Percentiles rank a stretch among this genome's conserved stretches.
Conservation (phyloP, 1,139 yeast species). For the Petasospora rhodanensis region DNA sequence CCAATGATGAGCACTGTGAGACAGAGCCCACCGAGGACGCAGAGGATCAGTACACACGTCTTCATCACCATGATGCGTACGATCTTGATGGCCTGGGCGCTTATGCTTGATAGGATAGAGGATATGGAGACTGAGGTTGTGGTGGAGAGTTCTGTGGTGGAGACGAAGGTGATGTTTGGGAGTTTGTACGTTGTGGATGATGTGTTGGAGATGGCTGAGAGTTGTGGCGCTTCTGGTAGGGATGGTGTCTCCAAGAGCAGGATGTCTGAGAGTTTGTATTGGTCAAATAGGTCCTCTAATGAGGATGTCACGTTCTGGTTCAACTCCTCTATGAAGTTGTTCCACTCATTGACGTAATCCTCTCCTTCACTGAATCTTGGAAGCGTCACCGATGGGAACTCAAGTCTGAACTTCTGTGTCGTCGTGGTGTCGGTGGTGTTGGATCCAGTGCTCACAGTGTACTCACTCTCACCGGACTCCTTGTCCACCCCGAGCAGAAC, state of each 20-base stretch:
- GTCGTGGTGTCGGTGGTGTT: no score
- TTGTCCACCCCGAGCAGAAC: constrained; percentile 1
- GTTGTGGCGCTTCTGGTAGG: neutral
- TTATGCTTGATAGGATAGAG: neutral
- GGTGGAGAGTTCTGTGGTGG: constrained; percentile 2
- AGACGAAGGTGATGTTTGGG: constrained; percentile 2
- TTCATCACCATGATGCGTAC: constrained; percentile 1
- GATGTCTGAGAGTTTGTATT: constrained; percentile 5
- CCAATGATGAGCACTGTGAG: constrained; percentile 4
- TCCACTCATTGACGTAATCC: constrained; percentile 1
- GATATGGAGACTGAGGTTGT: constrained; percentile 1
- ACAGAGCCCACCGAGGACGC: constrained; percentile 3
- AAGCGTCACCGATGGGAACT: neutral
- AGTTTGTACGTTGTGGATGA: neutral
- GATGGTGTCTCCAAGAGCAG: no score
- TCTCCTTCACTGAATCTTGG: neutral
- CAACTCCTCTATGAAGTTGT: neutral
- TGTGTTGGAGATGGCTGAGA: neutral
- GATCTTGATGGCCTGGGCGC: neutral
- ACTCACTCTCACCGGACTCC: neutral
- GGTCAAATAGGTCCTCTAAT: constrained; percentile 1
- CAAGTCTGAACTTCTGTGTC: no score
- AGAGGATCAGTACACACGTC: constrained; percentile 1
- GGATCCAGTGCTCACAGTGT: no score
- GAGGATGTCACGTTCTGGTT: constrained; percentile 1